Evolutionary conservation across 352 stramenopile species (phyloP).

Genomic region (Sclerospora graminicola): DNA sequence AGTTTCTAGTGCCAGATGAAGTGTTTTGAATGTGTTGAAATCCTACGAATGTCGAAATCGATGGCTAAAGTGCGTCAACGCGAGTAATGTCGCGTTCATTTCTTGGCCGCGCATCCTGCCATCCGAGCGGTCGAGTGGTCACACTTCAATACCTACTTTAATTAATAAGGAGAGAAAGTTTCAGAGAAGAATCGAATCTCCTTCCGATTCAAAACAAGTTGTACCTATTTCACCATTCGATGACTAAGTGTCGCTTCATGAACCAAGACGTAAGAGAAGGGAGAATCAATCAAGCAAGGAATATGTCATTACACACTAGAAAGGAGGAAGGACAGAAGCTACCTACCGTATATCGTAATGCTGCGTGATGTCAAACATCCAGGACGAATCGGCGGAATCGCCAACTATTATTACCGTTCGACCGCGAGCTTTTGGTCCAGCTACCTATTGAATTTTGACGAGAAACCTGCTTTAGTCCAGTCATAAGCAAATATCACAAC

Average conservation of each 20-base stretch:
- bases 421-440: constrained; percentile 36
- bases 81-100: constrained; percentile 70
- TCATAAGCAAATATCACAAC: no score
- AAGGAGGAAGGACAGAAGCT: background rate
- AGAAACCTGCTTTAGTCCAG: no score
- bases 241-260: constrained; percentile 79
- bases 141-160: constrained; percentile 54
- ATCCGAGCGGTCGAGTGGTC: constrained; percentile 75
- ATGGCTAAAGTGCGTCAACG: constrained; percentile 80
- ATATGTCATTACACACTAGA: background rate
- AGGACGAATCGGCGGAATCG: constrained; percentile 62
- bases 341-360: constrained; percentile 53
- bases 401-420: constrained; percentile 73
- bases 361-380: constrained; percentile 64
- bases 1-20: constrained; percentile 61
- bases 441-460: constrained; percentile 36
- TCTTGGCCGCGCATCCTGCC: constrained; percentile 59
- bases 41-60: constrained; percentile 67
- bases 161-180: background rate
- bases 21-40: constrained; percentile 32
- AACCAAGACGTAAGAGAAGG: constrained; percentile 51
- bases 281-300: constrained; percentile 2
- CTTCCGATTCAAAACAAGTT: background rate
- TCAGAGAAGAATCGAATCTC: background rate
- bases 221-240: constrained; percentile 50